Conservation (phyloP, 371 early-diverging fungal genomes). For the Actinomortierella ambigua region DNA sequence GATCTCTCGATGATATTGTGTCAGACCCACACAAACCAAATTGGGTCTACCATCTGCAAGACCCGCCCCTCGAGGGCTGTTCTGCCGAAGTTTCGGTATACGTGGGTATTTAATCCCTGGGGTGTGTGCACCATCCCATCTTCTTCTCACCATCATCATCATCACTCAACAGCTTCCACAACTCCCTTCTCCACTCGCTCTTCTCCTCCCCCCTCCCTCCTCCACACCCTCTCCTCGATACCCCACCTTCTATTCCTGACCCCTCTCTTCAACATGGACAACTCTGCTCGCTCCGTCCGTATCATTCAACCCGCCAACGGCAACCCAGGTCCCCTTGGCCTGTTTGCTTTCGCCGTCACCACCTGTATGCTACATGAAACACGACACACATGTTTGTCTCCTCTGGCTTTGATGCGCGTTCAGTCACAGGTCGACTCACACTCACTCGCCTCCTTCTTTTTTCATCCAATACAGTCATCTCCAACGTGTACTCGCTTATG, state of each 20-base stretch:
- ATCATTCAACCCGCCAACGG: slow-evolving; percentile 51
- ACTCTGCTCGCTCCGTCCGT: slow-evolving; percentile 25
- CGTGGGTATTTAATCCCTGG: no score
- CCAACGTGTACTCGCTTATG: slow-evolving; percentile 52
- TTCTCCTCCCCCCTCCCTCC: neutral
- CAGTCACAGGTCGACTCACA: no score
- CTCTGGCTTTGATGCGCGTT: no score
- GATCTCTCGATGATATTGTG: no score
- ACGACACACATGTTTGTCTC: neutral
- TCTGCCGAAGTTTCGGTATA: no score
- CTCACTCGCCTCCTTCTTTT: neutral
- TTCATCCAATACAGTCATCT: slow-evolving; percentile 11
- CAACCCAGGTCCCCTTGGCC: slow-evolving; percentile 80
- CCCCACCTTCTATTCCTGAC: neutral
- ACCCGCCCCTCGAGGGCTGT: no score
- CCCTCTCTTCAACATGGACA: neutral
- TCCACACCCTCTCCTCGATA: neutral
- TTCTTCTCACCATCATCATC: slow-evolving; percentile 1
- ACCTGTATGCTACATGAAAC: slow-evolving; percentile 60
- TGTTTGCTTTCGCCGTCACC: slow-evolving; percentile 75
- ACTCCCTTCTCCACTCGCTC: neutral
- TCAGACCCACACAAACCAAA: no score
- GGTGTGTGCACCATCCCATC: no score
- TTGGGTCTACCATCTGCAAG: no score
- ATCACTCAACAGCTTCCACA: neutral